A percentile compares a stretch with the other conserved stretches of the same genome.
phyloP scores from a whole-genome alignment of 371 early-diverging fungal genomes.

The Actinomortierella ambigua region DNA sequence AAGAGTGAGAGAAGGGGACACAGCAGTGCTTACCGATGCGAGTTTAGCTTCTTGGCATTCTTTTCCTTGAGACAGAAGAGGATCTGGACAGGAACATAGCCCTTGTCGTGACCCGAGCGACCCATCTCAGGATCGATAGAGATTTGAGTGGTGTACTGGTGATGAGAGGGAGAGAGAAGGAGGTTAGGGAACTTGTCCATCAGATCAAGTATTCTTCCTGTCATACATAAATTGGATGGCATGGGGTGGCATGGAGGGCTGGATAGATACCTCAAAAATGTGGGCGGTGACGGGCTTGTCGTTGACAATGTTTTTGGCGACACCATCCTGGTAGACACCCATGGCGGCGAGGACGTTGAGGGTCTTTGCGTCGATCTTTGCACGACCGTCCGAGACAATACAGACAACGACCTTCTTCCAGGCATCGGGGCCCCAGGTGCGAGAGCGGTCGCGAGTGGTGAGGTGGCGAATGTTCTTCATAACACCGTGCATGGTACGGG shows the following conservation, averaged over 20 bases:
- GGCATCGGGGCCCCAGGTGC: slow-evolving; percentile 66
- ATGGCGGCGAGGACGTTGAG: slow-evolving; percentile 75
- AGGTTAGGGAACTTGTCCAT: neutral
- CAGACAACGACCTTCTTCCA: slow-evolving; percentile 83
- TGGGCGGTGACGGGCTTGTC: slow-evolving; percentile 75
- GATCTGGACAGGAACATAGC: slow-evolving; percentile 78
- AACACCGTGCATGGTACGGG: slow-evolving; percentile 74
- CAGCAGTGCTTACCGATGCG: slow-evolving; percentile 60
- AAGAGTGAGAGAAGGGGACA: no score
- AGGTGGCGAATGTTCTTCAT: slow-evolving; percentile 77
- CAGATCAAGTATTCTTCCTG: neutral
- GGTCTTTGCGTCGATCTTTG: slow-evolving; percentile 67
- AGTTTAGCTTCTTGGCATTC: slow-evolving; percentile 80
- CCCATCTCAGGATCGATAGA: slow-evolving; percentile 67
- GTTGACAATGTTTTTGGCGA: slow-evolving; percentile 72
- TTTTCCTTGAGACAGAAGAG: slow-evolving; percentile 81
- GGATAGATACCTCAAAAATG: slow-evolving; percentile 67
- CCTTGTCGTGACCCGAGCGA: slow-evolving; percentile 64
- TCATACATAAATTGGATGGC: neutral
- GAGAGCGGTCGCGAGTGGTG: slow-evolving; percentile 59
- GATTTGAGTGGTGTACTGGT: slow-evolving; percentile 76
- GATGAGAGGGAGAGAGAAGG: slow-evolving; percentile 1
- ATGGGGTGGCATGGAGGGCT: neutral
- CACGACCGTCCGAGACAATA: slow-evolving; percentile 67
- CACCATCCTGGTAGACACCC: slow-evolving; percentile 84